These are phyloP conservation scores for Solanum arcanum DNA, from an alignment of 257 asterid genomes.

Conservation along the genomic window DNA sequence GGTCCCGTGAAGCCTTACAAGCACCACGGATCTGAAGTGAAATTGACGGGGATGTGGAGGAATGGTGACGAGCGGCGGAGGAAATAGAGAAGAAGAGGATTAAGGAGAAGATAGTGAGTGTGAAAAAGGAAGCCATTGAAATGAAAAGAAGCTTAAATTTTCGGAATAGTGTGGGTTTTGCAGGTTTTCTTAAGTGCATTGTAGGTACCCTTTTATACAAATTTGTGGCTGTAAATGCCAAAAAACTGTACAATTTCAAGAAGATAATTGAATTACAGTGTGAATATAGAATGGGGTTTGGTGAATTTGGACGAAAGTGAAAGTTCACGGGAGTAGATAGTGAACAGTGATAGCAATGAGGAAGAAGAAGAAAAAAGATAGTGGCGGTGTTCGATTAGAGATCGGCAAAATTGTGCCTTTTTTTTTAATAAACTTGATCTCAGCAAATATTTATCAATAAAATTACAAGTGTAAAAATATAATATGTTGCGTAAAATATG, in stretches of 20 bases:
- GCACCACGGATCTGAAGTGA: slow-evolving; percentile 15
- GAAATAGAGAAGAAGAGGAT: slow-evolving; percentile 4
- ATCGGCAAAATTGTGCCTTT: too few species aligned
- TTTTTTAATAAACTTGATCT: too few species aligned
- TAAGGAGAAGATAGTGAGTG: not conserved
- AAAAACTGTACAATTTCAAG: not conserved
- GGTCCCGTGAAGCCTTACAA: slow-evolving; percentile 53
- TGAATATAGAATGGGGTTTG: not conserved
- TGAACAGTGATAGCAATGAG: not conserved
- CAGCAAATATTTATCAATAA: too few species aligned
- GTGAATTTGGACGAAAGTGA: not conserved
- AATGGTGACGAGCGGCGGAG: slow-evolving; percentile 7
- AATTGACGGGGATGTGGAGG: slow-evolving; percentile 2
- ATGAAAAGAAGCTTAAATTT: not conserved
- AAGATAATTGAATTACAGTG: not conserved
- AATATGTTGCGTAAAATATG: too few species aligned
- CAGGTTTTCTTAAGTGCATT: not conserved
- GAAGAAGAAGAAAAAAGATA: not conserved
- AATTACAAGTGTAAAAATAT: too few species aligned
- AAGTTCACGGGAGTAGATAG: not conserved
- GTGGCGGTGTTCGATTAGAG: too few species aligned
- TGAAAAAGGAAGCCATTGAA: slow-evolving; percentile 30
- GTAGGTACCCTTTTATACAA: not conserved
- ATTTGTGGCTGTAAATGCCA: not conserved
- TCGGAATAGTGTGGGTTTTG: not conserved